Evolutionary conservation across 371 early-diverging fungal species (phyloP), one percentile per base, ranked within the genome.

Genomic region (Capniomyces stellatus): DNA sequence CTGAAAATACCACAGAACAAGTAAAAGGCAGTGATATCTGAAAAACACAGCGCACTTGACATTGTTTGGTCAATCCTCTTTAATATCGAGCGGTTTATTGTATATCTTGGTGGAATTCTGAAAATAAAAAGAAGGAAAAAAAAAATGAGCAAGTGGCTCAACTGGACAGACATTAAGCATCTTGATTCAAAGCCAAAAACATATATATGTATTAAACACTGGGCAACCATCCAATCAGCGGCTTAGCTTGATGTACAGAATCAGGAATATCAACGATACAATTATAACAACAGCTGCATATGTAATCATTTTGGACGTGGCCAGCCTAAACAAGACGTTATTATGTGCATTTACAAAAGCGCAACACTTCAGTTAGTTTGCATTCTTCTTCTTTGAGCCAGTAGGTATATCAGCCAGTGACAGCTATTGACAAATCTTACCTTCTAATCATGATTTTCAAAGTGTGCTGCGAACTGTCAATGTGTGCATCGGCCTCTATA

Each of bases 401-500:
- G 1, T 15, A 49, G 27, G 39, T 19, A 43, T 22, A 28, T 15
- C 24, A 43, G 0, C 21, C 29, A 18, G 29, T 1, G 12, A 29
- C 4, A 43, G 39, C 29, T 19, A 23, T 3, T 51, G 30, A 42
- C 24, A 22, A 30, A 6, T 51, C 72, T 73, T 76, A 92, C 91
- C 89, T 74, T 52, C 88, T 76, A 8, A 89, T 85, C 96, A 95
- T 95, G 43, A 77, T 78, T 63, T 82, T 82, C 27, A 95, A 71
- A 2, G 90, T 85, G 43, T 87, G 79, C 44, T 84, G 83, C 29
- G 89, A 87, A 59, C 83, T 81, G 60, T 90, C 85, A 50, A 95
- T 84, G 63, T 83, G 83, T 13, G 83, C 74, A 64, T 95, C 92
- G 0, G 93, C 91, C 51, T 85, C 85, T 54, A 77, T 64, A 25